These are phyloP conservation scores for Malus fusca DNA, from an alignment of 306 rosid species.

Conservation along the genomic window DNA sequence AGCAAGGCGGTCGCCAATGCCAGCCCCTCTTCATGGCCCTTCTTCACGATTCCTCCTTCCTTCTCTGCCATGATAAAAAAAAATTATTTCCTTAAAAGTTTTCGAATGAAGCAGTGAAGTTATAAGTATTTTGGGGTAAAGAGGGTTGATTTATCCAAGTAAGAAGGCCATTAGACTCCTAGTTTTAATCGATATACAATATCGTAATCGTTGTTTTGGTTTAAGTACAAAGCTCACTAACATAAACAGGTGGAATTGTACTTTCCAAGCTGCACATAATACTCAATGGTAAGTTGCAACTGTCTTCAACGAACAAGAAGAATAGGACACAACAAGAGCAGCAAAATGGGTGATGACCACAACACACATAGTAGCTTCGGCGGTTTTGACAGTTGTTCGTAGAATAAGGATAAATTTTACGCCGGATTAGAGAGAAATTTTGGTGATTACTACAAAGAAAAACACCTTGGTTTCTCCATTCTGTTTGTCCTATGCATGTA, in stretches of 20 bases:
- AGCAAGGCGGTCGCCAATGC: constrained; percentile 42
- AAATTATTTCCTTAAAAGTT: not conserved
- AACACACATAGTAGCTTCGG: not conserved
- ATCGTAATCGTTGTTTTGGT: not conserved
- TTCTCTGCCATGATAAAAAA: constrained; percentile 42
- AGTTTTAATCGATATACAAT: not conserved
- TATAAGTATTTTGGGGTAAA: not conserved
- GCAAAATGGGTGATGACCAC: constrained; percentile 6
- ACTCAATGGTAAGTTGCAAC: not conserved
- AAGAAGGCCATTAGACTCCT: not conserved
- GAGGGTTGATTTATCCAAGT: not conserved
- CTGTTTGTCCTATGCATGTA: constrained; percentile 8
- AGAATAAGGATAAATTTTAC: not conserved
- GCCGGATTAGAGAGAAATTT: not conserved
- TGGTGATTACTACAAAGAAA: constrained; percentile 24
- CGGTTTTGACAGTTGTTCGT: not conserved
- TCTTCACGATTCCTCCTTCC: constrained; percentile 65
- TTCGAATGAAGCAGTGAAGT: not conserved
- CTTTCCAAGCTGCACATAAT: not conserved
- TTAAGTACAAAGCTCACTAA: not conserved
- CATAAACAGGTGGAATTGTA: not conserved
- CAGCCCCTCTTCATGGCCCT: constrained; percentile 53
- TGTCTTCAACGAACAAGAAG: not conserved
- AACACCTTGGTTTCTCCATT: constrained; percentile 33
- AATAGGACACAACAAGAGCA: not conserved